Evolutionary conservation across 805 yeast species (phyloP), one percentile per base, ranked within the genome.

Genomic region (Yamadazyma endophytica): DNA sequence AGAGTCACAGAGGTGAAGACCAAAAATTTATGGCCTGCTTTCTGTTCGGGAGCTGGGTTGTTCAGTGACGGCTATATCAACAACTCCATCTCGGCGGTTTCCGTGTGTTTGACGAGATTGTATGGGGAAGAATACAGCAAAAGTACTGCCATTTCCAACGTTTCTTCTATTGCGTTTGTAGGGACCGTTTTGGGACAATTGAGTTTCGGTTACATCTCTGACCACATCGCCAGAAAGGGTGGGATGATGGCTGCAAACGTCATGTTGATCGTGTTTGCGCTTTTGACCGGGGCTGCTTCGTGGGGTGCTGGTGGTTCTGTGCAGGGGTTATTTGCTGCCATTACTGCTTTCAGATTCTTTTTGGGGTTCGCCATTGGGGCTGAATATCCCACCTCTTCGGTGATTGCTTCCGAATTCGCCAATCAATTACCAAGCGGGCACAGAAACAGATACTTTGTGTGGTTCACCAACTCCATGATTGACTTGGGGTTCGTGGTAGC

Each of bases 61-160:
- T 88, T 89, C 59, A 81, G 94, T 21, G 97, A 90, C 59, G 97
- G 97, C 32, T 89, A 88, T 54, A 82, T 86, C 39, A 88, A 88
- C 56, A 86, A 85, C 60, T 79, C 92, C 32, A 82, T 86, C 35
- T 74, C 85, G 37, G 73, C 92, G 7, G 94, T 82, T 12, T 70
- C 80, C 21, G 77, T 89, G 12, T 79, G 89, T 63, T 67, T 89
- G 41, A 54, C 70, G 12, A 61, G 51, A 3, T 64, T 89, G 22
- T 89, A 89, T 52, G 86, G 86, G 19, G 53, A 56, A 0, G 75
- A 71, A 44, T 81, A 81, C 49, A 54, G 75, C 3, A 43, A 68
- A 5, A 84, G 94, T 0, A 54, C 56, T 24, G 96, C 96, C 19
- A 75, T 83, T 34, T 70, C 78, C 40, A 87, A 88, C 49, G 84